These are phyloP conservation scores for Gonapodya sp. DNA, from an alignment of 192 early-diverging fungal genomes.

Conservation along the genomic window DNA sequence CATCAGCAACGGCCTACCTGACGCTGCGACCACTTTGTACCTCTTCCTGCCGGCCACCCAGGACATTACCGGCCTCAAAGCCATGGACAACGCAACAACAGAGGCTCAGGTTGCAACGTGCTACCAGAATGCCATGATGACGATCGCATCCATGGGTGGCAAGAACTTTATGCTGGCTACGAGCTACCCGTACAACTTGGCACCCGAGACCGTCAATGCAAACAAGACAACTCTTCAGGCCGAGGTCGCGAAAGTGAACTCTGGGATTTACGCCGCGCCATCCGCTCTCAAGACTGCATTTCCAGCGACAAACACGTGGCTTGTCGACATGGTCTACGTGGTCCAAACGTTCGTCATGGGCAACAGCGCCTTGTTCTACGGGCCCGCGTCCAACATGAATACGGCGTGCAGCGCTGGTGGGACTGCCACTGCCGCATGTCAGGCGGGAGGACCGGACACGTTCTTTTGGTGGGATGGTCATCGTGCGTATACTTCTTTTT, in stretches of 20 bases:
- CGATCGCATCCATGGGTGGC: not conserved
- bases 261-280: not conserved
- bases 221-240: not conserved
- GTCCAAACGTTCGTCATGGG: not conserved
- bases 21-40: not conserved
- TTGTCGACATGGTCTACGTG: not conserved
- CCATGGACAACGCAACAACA: not conserved
- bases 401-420: not conserved
- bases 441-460: not conserved
- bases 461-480: not conserved
- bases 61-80: not conserved
- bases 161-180: not conserved
- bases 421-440: not conserved
- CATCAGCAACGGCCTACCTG: not conserved
- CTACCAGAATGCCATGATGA: not conserved
- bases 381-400: not conserved
- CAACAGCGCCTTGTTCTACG: not conserved
- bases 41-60: not conserved
- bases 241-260: not conserved
- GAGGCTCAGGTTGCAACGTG: not conserved
- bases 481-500: not conserved
- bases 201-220: not conserved
- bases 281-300: not conserved
- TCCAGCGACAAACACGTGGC: not conserved
- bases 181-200: not conserved